Evolutionary conservation across 768 basidiomycete genomes (phyloP).

Genomic region (Lepiota venenata): DNA sequence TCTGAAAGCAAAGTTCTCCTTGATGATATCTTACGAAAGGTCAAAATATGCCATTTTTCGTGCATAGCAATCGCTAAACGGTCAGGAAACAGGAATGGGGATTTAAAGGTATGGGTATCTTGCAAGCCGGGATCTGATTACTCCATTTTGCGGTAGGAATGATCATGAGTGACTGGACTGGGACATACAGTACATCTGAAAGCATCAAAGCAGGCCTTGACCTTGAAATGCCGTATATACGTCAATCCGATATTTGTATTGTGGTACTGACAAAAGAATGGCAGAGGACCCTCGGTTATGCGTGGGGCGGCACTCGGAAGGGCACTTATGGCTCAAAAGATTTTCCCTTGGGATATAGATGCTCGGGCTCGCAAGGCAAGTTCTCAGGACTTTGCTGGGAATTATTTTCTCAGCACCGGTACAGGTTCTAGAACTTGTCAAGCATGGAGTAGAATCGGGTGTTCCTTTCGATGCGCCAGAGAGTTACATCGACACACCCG

Average conservation of each 20-base stretch:
- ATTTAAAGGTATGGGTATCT: constrained; percentile 35
- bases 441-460: constrained; percentile 45
- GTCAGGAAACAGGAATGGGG: constrained; percentile 50
- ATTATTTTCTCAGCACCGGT: not conserved
- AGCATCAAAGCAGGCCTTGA: constrained; percentile 62
- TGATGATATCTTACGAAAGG: constrained; percentile 50
- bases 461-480: constrained; percentile 55
- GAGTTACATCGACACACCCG: constrained; percentile 40
- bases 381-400: not conserved
- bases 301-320: constrained; percentile 42
- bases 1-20: constrained; percentile 52
- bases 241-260: constrained; percentile 7
- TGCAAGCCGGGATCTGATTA: not conserved
- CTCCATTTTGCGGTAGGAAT: constrained; percentile 26
- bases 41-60: constrained; percentile 5
- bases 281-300: constrained; percentile 45
- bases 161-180: constrained; percentile 61
- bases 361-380: constrained; percentile 32
- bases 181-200: constrained; percentile 43
- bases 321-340: constrained; percentile 37
- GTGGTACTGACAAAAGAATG: constrained; percentile 31
- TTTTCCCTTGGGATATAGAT: constrained; percentile 39
- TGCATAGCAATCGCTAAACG: not conserved
- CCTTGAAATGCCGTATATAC: constrained; percentile 56
- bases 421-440: constrained; percentile 45